Base-by-base conservation (phyloP, 2,329 filamentous ascomycete species). In the Amphichorda felina region DNA sequence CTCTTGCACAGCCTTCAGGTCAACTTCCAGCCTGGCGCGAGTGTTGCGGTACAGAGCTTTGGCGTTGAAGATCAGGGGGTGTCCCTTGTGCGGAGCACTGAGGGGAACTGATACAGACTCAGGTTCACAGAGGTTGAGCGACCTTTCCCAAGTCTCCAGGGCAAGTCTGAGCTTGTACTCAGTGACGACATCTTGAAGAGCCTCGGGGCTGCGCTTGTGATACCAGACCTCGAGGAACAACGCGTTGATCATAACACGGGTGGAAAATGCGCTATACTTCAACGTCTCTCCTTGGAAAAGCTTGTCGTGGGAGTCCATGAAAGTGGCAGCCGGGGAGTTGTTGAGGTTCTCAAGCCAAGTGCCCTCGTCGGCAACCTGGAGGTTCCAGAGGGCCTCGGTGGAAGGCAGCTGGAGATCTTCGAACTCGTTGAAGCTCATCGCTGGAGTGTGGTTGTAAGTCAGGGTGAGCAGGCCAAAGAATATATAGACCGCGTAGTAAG, bases 191-290 rank as follows among this genome's bases (percentile, higher is more conserved):
- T 96, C 89, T 61, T 96, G 91, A 28, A 96, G 69, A 34, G 89
- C 88, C 56, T 96, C 88, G n/a, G 89, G 89, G 57, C 86, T 95
- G 52, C 91, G 84, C 73, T 95, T 95, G 66, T 96, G 86, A 54
- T 94, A 94, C 91, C 91, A 98, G 3, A 96, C 89, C 59, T 96
- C 91, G 33, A 98, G 72, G 69, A 96, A 98, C 44, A 98, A 70
- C 9, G 91, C 89, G 52, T 96, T 98, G 70, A 96, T 95, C 85
- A 98, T 93, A 44, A 96, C 86, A 42, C 91, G 85, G 9, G 91
- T 94, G 5, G 88, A 89, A 55, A 96, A 98, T 2, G 89, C 89
- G 53, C 89, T 96, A 67, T 96, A 98, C 48, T 82, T 81, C 35
- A 89, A 75, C 39, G 75, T 75, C 54, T 95, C 86, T 43, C 89